Conservation (phyloP, 371 early-diverging fungal species). For the Umbelopsis sp. region DNA sequence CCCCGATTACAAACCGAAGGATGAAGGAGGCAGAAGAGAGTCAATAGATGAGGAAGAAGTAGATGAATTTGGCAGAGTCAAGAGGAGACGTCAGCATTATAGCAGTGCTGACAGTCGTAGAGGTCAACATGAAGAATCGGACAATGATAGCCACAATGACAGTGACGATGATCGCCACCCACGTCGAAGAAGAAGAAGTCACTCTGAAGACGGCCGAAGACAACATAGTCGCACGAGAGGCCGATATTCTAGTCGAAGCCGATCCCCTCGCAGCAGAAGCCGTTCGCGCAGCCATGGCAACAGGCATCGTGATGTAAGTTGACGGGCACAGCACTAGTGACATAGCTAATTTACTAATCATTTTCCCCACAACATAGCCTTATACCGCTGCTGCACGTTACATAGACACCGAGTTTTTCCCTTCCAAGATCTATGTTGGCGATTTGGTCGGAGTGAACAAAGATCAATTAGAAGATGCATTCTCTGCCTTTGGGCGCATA, state of each 20-base stretch:
- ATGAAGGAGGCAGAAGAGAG: background rate
- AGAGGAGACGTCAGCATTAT: constrained; percentile 38
- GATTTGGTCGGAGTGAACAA: constrained; percentile 46
- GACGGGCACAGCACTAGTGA: no score
- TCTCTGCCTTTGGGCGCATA: constrained; percentile 57
- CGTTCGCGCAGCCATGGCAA: constrained; percentile 49
- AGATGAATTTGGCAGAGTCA: constrained; percentile 54
- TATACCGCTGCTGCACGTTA: constrained; percentile 60
- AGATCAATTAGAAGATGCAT: constrained; percentile 40
- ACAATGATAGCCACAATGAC: background rate
- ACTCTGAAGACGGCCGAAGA: background rate
- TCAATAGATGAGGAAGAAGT: constrained; percentile 42
- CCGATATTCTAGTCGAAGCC: background rate
- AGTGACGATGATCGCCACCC: constrained; percentile 8
- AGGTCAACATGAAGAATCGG: background rate
- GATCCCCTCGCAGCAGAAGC: constrained; percentile 26
- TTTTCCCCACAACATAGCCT: constrained; percentile 30
- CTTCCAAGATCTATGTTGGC: constrained; percentile 61
- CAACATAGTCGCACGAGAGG: background rate
- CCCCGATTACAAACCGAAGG: background rate
- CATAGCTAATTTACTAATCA: background rate
- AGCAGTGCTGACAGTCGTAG: constrained; percentile 26
- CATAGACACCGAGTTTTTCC: constrained; percentile 61
- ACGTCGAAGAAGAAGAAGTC: background rate
- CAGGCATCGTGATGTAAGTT: constrained; percentile 31